These are phyloP conservation scores for Acanthamoeba triangularis DNA, from an alignment of 208 protist genomes.

Conservation along the genomic window DNA sequence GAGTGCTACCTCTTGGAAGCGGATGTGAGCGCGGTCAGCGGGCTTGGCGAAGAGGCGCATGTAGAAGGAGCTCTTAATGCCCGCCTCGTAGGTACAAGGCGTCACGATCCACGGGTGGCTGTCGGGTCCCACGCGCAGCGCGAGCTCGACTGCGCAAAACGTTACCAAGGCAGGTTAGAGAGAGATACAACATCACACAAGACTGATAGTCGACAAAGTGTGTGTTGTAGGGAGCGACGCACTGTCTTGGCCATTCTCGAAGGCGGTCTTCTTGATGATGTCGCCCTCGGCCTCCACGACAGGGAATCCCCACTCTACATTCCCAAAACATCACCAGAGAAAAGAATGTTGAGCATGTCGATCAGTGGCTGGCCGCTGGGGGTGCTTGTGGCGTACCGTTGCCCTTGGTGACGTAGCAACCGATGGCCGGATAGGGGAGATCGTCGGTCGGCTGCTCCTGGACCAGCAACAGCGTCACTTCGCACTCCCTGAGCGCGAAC, in stretches of 20 bases:
- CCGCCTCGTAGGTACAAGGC: slow-evolving; percentile 38
- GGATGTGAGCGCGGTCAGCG: background rate
- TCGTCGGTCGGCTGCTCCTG: slow-evolving; percentile 2
- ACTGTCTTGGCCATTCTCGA: slow-evolving; percentile 31
- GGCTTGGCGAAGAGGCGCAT: slow-evolving; percentile 25
- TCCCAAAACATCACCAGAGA: background rate
- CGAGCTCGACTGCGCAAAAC: background rate
- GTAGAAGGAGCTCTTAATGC: slow-evolving; percentile 25
- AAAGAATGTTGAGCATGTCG: background rate
- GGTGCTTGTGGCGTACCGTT: slow-evolving; percentile 2
- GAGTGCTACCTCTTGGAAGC: slow-evolving; percentile 21
- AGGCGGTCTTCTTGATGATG: slow-evolving; percentile 33
- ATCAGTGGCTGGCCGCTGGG: too few relatives aligned
- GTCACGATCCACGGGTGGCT: slow-evolving; percentile 31
- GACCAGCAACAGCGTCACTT: slow-evolving; percentile 15
- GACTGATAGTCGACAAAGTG: too few relatives aligned
- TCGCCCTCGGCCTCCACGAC: background rate
- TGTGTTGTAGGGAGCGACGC: background rate
- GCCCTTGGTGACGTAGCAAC: slow-evolving; percentile 45
- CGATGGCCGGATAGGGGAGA: slow-evolving; percentile 5
- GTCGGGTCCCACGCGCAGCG: background rate
- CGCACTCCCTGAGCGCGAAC: background rate
- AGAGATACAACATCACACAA: too few relatives aligned
- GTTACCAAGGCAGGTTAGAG: background rate
- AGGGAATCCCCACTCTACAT: slow-evolving; percentile 44